phyloP scores from a whole-genome alignment of 2,329 filamentous ascomycete genomes.

The Rutstroemia sp. region DNA sequence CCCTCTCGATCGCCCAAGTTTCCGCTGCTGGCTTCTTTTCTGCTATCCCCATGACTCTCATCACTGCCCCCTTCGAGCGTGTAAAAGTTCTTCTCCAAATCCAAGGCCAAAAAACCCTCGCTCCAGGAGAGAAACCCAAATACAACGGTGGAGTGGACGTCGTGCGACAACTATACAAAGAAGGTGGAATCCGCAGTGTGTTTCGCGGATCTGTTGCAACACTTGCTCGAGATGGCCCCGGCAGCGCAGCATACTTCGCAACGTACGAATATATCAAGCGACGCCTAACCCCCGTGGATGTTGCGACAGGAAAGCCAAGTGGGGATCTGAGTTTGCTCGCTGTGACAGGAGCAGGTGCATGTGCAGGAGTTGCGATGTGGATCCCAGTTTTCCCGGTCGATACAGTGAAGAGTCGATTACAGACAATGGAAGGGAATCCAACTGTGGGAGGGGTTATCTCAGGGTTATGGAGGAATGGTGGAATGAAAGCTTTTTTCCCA shows the following conservation, averaged over 20 bases:
- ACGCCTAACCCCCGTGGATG: conserved; percentile 73
- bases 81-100: conserved; percentile 98
- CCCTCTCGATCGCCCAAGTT: conserved; percentile 78
- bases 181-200: conserved; percentile 83
- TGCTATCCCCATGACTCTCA: conserved; percentile 92
- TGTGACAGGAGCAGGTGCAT: conserved; percentile 79
- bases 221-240: conserved; percentile 86
- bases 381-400: conserved; percentile 97
- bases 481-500: conserved; percentile 90
- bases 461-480: conserved; percentile 76
- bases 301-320: conserved; percentile 58
- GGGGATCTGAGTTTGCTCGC: conserved; percentile 77
- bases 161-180: conserved; percentile 83
- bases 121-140: conserved; percentile 84
- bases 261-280: conserved; percentile 96
- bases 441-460: conserved; percentile 73
- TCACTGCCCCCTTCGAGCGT: conserved; percentile 98
- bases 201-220: conserved; percentile 90
- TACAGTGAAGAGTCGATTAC: conserved; percentile 88
- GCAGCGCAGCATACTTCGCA: conserved; percentile 91
- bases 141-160: conserved; percentile 86
- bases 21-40: conserved; percentile 95
- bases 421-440: conserved; percentile 81
- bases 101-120: conserved; percentile 80
- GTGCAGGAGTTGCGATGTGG: conserved; percentile 97